A percentile compares a stretch with the other conserved stretches of the same genome.
Evolutionary conservation across 345 rosid genomes (phyloP).

Genomic region (Conringia planisiliqua): DNA sequence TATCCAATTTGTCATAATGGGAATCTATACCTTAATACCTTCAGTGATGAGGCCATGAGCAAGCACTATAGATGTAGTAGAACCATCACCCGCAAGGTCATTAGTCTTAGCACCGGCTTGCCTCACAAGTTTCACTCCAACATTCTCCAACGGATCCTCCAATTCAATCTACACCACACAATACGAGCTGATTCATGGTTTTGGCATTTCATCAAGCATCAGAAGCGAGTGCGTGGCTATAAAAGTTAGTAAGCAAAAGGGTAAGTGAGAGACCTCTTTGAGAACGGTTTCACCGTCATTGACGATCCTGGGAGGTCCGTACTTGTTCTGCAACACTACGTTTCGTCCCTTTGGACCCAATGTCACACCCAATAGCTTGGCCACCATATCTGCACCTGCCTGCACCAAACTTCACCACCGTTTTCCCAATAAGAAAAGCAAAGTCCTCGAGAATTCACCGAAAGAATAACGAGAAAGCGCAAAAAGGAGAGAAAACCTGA

Average conservation of each 20-base stretch:
- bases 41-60: conserved; percentile 87
- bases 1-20: neutral
- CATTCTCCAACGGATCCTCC: conserved; percentile 90
- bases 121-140: conserved; percentile 95
- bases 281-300: conserved; percentile 97
- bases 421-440: neutral
- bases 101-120: conserved; percentile 97
- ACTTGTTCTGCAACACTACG: conserved; percentile 85
- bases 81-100: conserved; percentile 95
- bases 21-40: conserved; percentile 64
- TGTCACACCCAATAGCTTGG: conserved; percentile 84
- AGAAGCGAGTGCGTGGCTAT: neutral
- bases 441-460: neutral
- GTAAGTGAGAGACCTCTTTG: conserved; percentile 46
- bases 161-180: conserved; percentile 62
- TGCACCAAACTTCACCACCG: conserved; percentile 38
- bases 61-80: conserved; percentile 84
- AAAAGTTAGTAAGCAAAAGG: neutral
- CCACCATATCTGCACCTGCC: conserved; percentile 84
- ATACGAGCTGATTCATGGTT: neutral
- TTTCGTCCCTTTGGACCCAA: conserved; percentile 96
- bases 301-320: conserved; percentile 92
- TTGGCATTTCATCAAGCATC: conserved; percentile 5
- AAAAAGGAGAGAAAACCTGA: conserved; percentile 43
- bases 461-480: neutral